Evolutionary conservation across 164 flowering plant species (phyloP).

Genomic region (Vitis amurensis): DNA sequence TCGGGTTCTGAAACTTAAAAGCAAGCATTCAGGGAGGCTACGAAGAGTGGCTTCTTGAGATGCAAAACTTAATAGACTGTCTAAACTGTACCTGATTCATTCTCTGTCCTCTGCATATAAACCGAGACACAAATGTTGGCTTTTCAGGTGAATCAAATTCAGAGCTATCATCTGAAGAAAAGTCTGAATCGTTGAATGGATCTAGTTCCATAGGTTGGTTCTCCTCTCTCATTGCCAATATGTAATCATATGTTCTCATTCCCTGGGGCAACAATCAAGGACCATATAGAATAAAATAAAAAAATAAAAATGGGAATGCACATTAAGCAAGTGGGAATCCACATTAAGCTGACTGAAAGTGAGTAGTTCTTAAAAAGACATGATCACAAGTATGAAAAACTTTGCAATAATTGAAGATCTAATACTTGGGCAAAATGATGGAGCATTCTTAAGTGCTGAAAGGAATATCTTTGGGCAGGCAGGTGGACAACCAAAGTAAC

Average conservation of each 20-base stretch:
- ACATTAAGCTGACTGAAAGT: too few relatives aligned
- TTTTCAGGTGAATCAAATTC: conserved; percentile 70
- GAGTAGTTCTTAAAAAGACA: too few relatives aligned
- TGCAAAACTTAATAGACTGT: background rate
- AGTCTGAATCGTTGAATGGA: conserved; percentile 61
- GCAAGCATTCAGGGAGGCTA: conserved; percentile 2
- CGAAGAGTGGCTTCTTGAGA: background rate
- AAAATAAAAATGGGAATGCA: background rate
- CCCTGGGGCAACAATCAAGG: conserved; percentile 52
- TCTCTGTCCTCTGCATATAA: conserved; percentile 43
- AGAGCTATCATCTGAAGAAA: conserved; percentile 73
- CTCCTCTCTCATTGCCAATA: conserved; percentile 88
- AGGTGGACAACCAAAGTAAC: too few relatives aligned
- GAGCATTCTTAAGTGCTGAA: too few relatives aligned
- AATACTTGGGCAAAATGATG: too few relatives aligned
- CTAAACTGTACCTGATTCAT: conserved; percentile 38
- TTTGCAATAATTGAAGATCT: too few relatives aligned
- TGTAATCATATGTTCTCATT: conserved; percentile 93
- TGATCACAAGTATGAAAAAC: too few relatives aligned
- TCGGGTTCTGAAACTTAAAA: conserved; percentile 41
- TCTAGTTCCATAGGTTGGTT: conserved; percentile 52
- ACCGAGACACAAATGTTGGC: conserved; percentile 41
- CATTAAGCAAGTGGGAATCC: background rate
- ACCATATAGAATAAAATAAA: background rate
- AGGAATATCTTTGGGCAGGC: too few relatives aligned